Evolutionary conservation across 305 asterid species (phyloP), one percentile per base, ranked within the genome.

Genomic region (Stenogyne calaminthoides): DNA sequence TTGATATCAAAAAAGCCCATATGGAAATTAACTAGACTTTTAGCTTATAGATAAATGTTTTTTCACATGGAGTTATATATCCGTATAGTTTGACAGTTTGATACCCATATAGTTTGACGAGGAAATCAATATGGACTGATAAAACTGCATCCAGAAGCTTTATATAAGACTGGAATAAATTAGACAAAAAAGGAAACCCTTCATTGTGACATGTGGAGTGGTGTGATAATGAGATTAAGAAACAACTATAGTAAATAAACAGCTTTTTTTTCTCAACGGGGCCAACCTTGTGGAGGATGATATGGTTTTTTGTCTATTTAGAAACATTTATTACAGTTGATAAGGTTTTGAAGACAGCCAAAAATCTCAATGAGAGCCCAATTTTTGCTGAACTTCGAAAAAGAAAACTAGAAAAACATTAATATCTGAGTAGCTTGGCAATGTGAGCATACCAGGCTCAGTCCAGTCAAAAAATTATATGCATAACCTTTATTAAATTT

Each of bases 291-390:
- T 15, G 56, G 36, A 27, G 61, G 51, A 29, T 64, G 46, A n/a
- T n/a, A 10, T n/a, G 39, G 29, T 25, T 25, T 56, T 47, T 72
- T 54, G 6, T 54, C n/a, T 40, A 37, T 29, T 20, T 56, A 11
- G 40, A 55, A 77, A 59, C 40, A 56, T 40, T 10, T 18, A 36
- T 52, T 54, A 55, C 32, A 61, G 64, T 37, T 64, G 29, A 49
- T 10, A 58, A 64, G 74, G 66, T 22, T 51, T 14, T 20, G 55
- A 74, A 29, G 47, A 55, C 74, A 51, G 62, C 49, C 6, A 58
- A 42, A 22, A 9, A 52, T 61, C 19, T 69, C 22, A 40, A 44
- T 20, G 32, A 73, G 54, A 69, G 40, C 40, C 70, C 51, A 39
- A 54, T n/a, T 47, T 67, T 68, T 67, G 22, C 32, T 10, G 34